phyloP scores from a whole-genome alignment of 2,329 filamentous ascomycete genomes.

The Epichloe scottii region DNA sequence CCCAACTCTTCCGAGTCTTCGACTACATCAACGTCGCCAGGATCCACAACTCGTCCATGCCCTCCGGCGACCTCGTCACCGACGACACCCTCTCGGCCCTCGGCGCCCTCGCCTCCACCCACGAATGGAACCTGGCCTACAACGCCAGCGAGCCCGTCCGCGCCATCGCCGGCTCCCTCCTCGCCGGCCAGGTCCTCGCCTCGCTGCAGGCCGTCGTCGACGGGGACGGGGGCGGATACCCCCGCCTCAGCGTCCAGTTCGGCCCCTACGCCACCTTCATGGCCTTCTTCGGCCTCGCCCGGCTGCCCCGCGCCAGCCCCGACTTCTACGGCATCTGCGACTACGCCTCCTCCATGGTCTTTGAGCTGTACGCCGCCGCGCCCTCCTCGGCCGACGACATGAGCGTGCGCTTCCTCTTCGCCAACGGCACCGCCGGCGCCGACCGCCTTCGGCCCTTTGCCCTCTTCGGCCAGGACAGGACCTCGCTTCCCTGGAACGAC shows the following conservation, averaged over 20 bases:
- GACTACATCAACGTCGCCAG: slow-evolving; percentile 47
- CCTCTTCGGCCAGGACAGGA: slow-evolving; percentile 45
- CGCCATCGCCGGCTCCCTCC: slow-evolving; percentile 43
- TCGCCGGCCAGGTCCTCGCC: slow-evolving; percentile 42
- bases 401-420: slow-evolving; percentile 47
- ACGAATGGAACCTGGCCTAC: slow-evolving; percentile 76
- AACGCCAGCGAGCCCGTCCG: slow-evolving; percentile 57
- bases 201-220: slow-evolving; percentile 39
- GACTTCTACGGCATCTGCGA: slow-evolving; percentile 70
- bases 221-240: too few relatives aligned
- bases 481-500: slow-evolving; percentile 51
- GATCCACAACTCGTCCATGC: slow-evolving; percentile 50
- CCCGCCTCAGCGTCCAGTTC: slow-evolving; percentile 41
- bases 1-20: too few relatives aligned
- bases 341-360: slow-evolving; percentile 71
- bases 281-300: slow-evolving; percentile 48
- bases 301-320: slow-evolving; percentile 34
- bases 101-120: slow-evolving; percentile 59
- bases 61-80: slow-evolving; percentile 46
- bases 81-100: slow-evolving; percentile 47
- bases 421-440: slow-evolving; percentile 41
- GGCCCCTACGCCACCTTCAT: slow-evolving; percentile 50
- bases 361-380: slow-evolving; percentile 55
- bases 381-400: slow-evolving; percentile 36
- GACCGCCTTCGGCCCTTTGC: slow-evolving; percentile 42